phyloP scores from a whole-genome alignment of 2,329 filamentous ascomycete genomes.

The Alternaria panax region DNA sequence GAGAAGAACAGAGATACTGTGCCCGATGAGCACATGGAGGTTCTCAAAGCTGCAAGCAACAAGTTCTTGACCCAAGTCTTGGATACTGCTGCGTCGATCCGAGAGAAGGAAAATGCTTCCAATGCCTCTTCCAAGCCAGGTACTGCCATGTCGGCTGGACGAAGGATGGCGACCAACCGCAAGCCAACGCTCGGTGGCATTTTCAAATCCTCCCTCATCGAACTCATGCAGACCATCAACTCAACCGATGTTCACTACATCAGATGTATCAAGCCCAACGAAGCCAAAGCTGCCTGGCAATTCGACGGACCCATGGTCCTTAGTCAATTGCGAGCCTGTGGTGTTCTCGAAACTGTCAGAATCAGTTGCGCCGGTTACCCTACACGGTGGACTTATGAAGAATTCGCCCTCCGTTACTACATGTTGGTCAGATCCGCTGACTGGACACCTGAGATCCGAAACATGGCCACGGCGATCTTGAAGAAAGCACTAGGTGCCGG shows the following conservation, averaged over 20 bases:
- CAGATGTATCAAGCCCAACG: slow-evolving; percentile 98
- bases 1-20: slow-evolving; percentile 99
- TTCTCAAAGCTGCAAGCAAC: slow-evolving; percentile 84
- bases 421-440: slow-evolving; percentile 90
- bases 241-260: slow-evolving; percentile 99
- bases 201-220: slow-evolving; percentile 97
- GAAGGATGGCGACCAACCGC: slow-evolving; percentile 90
- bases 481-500: slow-evolving; percentile 78
- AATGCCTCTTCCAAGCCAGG: slow-evolving; percentile 73
- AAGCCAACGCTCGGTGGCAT: slow-evolving; percentile 98
- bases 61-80: slow-evolving; percentile 84
- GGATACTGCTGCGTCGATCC: slow-evolving; percentile 82
- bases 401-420: slow-evolving; percentile 97
- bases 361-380: slow-evolving; percentile 98
- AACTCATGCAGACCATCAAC: slow-evolving; percentile 97
- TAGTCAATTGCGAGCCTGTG: slow-evolving; percentile 94
- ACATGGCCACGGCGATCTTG: slow-evolving; percentile 93
- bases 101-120: slow-evolving; percentile 80
- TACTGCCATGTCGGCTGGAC: slow-evolving; percentile 69
- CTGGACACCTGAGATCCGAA: slow-evolving; percentile 92
- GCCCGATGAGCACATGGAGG: slow-evolving; percentile 96
- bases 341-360: slow-evolving; percentile 96
- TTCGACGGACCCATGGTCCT: slow-evolving; percentile 99
- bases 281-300: slow-evolving; percentile 95
- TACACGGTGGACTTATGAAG: slow-evolving; percentile 97